Conservation (phyloP, 495 filamentous ascomycete species). For the Hypomontagnella submonticulosa region DNA sequence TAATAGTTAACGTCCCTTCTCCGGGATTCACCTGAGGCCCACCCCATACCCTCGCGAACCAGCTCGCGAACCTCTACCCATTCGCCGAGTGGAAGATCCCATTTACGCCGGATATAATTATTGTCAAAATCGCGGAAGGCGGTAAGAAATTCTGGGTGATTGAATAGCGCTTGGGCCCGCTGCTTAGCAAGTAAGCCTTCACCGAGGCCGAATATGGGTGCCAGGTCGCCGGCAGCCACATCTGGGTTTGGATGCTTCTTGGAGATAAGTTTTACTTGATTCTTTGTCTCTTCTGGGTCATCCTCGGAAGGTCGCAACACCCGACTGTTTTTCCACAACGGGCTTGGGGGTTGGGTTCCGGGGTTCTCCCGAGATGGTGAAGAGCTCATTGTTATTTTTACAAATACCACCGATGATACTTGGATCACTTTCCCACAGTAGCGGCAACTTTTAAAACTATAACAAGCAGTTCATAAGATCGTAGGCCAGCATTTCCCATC, state of each 20-base stretch:
- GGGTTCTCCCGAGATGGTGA: background rate
- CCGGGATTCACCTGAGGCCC: background rate
- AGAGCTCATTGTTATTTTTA: constrained; percentile 8
- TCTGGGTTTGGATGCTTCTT: constrained; percentile 26
- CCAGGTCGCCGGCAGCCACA: constrained; percentile 19
- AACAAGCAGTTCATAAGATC: too few relatives aligned
- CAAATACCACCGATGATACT: too few relatives aligned
- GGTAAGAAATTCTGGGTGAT: constrained; percentile 20
- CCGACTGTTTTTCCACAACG: background rate
- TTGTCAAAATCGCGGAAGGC: constrained; percentile 33
- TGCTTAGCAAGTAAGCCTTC: constrained; percentile 19
- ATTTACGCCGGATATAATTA: constrained; percentile 17
- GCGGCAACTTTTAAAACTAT: too few relatives aligned
- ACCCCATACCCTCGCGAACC: background rate
- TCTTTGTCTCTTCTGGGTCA: constrained; percentile 21
- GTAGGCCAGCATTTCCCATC: too few relatives aligned
- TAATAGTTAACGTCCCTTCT: constrained; percentile 17
- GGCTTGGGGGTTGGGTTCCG: background rate
- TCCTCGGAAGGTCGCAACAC: constrained; percentile 12
- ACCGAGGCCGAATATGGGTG: constrained; percentile 50
- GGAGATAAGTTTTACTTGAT: constrained; percentile 21
- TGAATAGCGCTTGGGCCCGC: constrained; percentile 36
- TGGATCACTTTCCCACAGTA: too few relatives aligned
- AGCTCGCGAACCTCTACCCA: constrained; percentile 21
- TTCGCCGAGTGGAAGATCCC: constrained; percentile 28